Evolutionary conservation across 2,329 filamentous ascomycete genomes (phyloP), one percentile per base, ranked within the genome.

Genomic region (Fusarium sp.): DNA sequence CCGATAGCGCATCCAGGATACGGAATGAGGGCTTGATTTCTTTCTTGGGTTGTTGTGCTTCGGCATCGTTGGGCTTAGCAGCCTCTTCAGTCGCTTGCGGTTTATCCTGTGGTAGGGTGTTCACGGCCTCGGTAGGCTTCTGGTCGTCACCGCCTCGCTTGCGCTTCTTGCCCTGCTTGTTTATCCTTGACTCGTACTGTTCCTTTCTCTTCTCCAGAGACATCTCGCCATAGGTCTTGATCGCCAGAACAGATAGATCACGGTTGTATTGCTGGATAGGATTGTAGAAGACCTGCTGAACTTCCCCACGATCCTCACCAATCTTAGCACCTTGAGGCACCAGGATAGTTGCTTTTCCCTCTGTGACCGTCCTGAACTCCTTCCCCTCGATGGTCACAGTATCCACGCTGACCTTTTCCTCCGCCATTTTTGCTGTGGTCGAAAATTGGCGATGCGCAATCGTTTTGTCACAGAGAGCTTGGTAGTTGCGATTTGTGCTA

Each of bases 191-290:
- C 78, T 86, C 82, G 72, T 80, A 76, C 42, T 77, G 82, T 68
- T 83, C 82, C 33, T 81, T 82, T 65, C 83, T 84, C 75, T 82
- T 84, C 38, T 87, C 83, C 22, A 90, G 74, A 39, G 75, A 79
- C 36, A 94, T 90, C 74, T 96, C 91, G 3, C 93, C 94, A 80
- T 95, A 97, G 0, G 93, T 93, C 78, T 93, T 94, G 81, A 99
- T 97, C 2, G 94, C 94, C 18, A 99, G 87, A 31, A 98, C 94
- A 68, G 94, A 98, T 73, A 99, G 83, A 80, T 99, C 96, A 50
- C 97, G 92, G 82, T 99, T 99, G 86, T 98, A 99, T 80, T 99
- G 96, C 80, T 99, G 96, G 60, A 99, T 98, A 0, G 96, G 95
- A 77, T 99, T 99, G 87, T 99, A 99, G 79, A 99, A 99, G 62